Evolutionary conservation across 371 early-diverging fungal species (phyloP), one percentile per base, ranked within the genome.

Genomic region (Haplosporangium sp.): DNA sequence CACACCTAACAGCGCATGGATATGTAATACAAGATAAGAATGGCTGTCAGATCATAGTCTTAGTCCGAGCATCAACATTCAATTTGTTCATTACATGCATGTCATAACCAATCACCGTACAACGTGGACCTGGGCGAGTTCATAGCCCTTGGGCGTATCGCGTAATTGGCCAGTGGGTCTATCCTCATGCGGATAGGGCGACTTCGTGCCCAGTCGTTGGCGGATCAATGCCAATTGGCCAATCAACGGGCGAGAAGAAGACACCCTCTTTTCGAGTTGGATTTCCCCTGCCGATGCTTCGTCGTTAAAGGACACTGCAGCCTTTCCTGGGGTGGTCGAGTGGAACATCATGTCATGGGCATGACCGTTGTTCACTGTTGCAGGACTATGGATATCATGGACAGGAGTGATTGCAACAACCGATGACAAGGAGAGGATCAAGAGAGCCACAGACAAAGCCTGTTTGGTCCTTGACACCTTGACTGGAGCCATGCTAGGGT

Each of bases 171-270:
- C 62, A 18, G 48, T 36, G 8, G 56, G 73, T 36, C 62, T 63
- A 55, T 60, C 58, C 18, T 64, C 68, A 42, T 77, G 79, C 4
- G 79, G 79, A 45, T 77, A 77, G 4, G 72, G 72, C n/a, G 72
- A 68, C 48, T 77, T 77, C 13, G 79, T 71, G 4, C 72, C 67
- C 42, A 77, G 51, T 21, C 68, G 73, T 0, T 37, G 37, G 11
- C 69, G 72, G 46, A 77, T 54, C 79, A 69, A 77, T 1, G 16
- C 10, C 13, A 40, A 29, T 48, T 47, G 43, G 4, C n/a, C 51
- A 54, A 29, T 54, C 37, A 36, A 29, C 3, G 11, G 11, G 10
- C 54, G 11, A 54, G 54, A 29, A 54, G 54, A 29, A 9, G 5
- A 21, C 21, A 3, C 41, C 46, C n/a, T 20, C 16, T 21, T n/a